Conservation (phyloP, 1,284 basidiomycete species). For the Microstroma glucosiphilum region DNA sequence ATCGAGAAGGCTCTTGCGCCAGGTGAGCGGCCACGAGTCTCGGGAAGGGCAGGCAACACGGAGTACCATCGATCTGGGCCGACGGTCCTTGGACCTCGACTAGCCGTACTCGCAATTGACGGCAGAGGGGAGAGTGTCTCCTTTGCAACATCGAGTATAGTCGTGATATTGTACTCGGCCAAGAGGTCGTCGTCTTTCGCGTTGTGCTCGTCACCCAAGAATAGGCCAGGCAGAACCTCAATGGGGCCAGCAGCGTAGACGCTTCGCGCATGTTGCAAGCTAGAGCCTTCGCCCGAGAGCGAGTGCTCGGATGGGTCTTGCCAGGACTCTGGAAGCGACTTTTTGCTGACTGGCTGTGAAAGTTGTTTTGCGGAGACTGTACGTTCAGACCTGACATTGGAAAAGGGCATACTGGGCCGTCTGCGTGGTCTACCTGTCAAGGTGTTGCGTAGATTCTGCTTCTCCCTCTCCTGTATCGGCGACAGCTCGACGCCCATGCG, state of each 20-base stretch:
- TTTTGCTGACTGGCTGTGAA: background rate
- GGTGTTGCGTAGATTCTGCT: conserved; percentile 35
- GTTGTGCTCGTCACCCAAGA: conserved; percentile 89
- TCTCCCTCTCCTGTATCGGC: conserved; percentile 19
- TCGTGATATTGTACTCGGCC: conserved; percentile 66
- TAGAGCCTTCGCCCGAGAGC: conserved; percentile 40
- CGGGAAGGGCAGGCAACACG: too few species aligned
- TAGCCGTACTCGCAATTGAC: too few species aligned
- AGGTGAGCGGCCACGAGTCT: too few species aligned
- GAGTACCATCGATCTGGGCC: too few species aligned
- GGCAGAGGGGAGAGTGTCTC: conserved; percentile 34
- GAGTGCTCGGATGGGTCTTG: conserved; percentile 44
- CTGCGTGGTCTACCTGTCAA: conserved; percentile 39
- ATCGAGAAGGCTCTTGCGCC: background rate
- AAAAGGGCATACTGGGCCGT: conserved; percentile 40
- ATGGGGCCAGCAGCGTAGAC: conserved; percentile 75
- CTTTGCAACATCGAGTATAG: conserved; percentile 90
- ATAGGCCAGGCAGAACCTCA: conserved; percentile 81
- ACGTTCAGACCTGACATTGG: background rate
- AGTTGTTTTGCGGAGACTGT: background rate
- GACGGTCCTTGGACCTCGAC: too few species aligned
- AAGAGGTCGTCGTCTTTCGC: conserved; percentile 70
- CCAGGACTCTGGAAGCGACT: conserved; percentile 30
- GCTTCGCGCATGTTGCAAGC: conserved; percentile 39
- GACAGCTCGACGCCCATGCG: background rate